Percentiles rank a stretch among this genome's conserved stretches.
These are phyloP conservation scores for Lasiosphaeriaceae sp. DNA, from an alignment of 495 filamentous ascomycete species.

Conservation along the genomic window DNA sequence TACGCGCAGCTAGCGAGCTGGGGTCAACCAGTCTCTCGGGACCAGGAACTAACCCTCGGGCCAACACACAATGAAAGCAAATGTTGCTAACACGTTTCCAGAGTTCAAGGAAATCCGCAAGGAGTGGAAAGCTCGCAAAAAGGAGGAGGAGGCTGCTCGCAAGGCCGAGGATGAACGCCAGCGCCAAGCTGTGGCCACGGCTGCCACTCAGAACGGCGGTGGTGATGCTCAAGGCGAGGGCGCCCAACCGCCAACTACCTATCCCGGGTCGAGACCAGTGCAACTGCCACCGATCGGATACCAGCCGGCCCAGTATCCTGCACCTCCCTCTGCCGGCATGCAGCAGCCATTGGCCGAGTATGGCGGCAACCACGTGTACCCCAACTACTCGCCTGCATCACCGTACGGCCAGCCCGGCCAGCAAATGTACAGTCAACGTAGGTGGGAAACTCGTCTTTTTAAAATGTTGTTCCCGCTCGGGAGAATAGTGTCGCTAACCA, in stretches of 20 bases:
- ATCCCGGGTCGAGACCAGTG: constrained; percentile 55
- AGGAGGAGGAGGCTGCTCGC: constrained; percentile 89
- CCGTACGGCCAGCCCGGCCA: constrained; percentile 66
- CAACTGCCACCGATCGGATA: constrained; percentile 89
- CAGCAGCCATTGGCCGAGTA: constrained; percentile 62
- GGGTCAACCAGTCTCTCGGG: constrained; percentile 13
- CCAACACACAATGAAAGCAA: neutral
- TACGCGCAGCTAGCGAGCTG: constrained; percentile 13
- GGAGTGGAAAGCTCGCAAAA: constrained; percentile 98
- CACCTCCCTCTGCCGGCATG: constrained; percentile 59
- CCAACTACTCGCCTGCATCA: constrained; percentile 64
- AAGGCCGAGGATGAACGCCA: constrained; percentile 90
- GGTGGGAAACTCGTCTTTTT: constrained; percentile 20
- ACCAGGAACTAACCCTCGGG: neutral
- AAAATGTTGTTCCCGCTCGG: neutral
- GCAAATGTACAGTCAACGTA: constrained; percentile 75
- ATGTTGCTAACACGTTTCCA: constrained; percentile 41
- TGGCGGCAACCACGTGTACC: constrained; percentile 43
- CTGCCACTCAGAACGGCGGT: constrained; percentile 42
- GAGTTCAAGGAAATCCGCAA: constrained; percentile 99
- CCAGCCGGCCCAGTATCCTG: constrained; percentile 64
- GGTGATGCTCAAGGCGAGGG: constrained; percentile 54
- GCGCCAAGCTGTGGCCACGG: constrained; percentile 59
- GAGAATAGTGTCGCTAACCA: constrained; percentile 3
- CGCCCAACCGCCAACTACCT: constrained; percentile 56